These are phyloP conservation scores for Pleurotus platypus DNA, from an alignment of 768 basidiomycete species.

Conservation along the genomic window DNA sequence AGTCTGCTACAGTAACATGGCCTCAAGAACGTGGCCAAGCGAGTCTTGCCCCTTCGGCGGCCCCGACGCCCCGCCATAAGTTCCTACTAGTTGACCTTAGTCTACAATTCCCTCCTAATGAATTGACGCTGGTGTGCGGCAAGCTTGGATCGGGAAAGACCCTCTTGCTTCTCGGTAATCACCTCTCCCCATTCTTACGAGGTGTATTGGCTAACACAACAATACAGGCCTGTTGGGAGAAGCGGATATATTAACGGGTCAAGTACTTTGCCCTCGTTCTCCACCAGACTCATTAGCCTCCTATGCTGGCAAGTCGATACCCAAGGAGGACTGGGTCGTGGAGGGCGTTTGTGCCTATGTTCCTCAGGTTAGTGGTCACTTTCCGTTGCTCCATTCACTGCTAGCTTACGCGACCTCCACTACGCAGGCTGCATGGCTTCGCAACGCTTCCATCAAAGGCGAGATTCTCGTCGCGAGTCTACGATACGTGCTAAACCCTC, in stretches of 20 bases:
- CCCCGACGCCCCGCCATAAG: slow-evolving; percentile 72
- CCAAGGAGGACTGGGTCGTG: slow-evolving; percentile 71
- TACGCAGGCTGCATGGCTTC: slow-evolving; percentile 52
- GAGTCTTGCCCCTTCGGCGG: slow-evolving; percentile 46
- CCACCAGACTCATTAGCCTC: slow-evolving; percentile 74
- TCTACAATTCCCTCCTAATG: slow-evolving; percentile 73
- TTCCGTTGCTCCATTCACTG: slow-evolving; percentile 22
- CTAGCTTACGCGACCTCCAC: slow-evolving; percentile 21
- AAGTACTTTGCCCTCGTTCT: slow-evolving; percentile 79
- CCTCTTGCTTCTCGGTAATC: slow-evolving; percentile 63
- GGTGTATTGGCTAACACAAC: too few species aligned
- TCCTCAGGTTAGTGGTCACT: slow-evolving; percentile 52
- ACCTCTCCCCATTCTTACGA: neutral
- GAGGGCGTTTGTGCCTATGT: slow-evolving; percentile 83
- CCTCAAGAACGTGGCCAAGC: slow-evolving; percentile 63
- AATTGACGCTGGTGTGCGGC: slow-evolving; percentile 83
- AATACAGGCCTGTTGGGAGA: slow-evolving; percentile 64
- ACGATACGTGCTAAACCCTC: neutral
- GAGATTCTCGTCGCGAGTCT: neutral
- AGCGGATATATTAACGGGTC: slow-evolving; percentile 80
- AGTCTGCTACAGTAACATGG: slow-evolving; percentile 89
- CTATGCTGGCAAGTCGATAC: slow-evolving; percentile 38
- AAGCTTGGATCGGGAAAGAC: slow-evolving; percentile 91
- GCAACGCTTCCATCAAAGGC: slow-evolving; percentile 62
- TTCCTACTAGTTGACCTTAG: slow-evolving; percentile 80